Base-by-base conservation (phyloP, 2,329 filamentous ascomycete genomes). In the Pestalotiopsis sp. region DNA sequence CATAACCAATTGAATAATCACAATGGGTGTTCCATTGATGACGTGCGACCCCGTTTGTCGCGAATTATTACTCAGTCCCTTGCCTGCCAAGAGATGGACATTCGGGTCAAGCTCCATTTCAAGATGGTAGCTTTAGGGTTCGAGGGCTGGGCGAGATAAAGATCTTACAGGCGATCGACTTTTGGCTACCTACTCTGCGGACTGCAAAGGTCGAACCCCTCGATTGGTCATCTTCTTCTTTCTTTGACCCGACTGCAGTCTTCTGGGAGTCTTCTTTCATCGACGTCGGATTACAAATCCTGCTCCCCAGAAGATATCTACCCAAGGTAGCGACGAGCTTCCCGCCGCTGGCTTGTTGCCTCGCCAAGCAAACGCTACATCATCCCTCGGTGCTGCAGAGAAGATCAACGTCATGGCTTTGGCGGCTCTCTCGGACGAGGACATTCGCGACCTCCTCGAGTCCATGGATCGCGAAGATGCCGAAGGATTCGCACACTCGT, bases 391-490 rank as follows among this genome's bases (percentile, higher is more conserved):
- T 27, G 56, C 56, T 6, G 56, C 56, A 11, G 7, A 59, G 9
- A 25, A 59, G 57, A 59, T 6, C 38, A 13, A 36, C 31, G 59
- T 40, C n/a, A 90, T 90, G 87, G 80, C 86, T 64, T 82, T 91
- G 72, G 86, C 87, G 1, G 80, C 91, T 23, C 83, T 91, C 60
- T 86, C 84, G 6, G 87, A 91, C 73, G 80, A 84, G 49, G 82
- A 90, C 77, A 86, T 91, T 75, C 83, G 82, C 72, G 72, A 76
- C 11, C 77, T 91, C 41, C 81, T 91, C 52, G 86, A 90, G 73
- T 82, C 79, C 68, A 81, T 91, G 13, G 86, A 79, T 0, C 71
- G 77, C 3, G 83, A 85, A 2, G 87, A 91, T 74, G 82, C 89
- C 52, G 83, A 87, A 23, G 79, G 76, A 23, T 86, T 91, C 70